Base-by-base conservation (phyloP, 1,284 basidiomycete genomes). In the Earliella scabrosa region DNA sequence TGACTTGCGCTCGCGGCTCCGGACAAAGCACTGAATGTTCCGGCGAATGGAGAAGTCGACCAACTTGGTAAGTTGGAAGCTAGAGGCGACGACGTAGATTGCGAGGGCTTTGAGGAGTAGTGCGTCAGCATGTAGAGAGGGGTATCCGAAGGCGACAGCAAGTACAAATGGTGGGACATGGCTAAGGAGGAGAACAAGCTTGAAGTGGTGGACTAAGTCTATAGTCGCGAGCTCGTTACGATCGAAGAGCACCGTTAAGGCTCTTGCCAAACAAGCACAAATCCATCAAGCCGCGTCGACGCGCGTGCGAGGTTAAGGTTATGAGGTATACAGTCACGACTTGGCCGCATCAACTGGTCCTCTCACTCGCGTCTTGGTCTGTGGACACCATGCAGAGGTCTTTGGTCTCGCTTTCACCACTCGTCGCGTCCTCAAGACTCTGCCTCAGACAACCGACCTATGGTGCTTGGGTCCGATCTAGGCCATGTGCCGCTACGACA, bases 11-110 rank as follows among this genome's bases (percentile, higher is more conserved):
- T 88, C n/a, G 88, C 86, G 16, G 90, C 90, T 10, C 90, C 90
- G 23, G 90, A 92, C 45, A 93, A 71, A 21, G 90, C 91, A 38
- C 90, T 92, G 58, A 93, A 75, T n/a, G 91, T 93, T 3, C 90
- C 91, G 18, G 91, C 90, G 67, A 93, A 93, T 1, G 91, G 90
- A 59, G 88, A 91, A 0, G 90, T 90, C 13, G 90, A 92, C 91
- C 91, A 93, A 60, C 85, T 88, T 16, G 90, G 91, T 56, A 93
- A 73, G 67, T 93, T 93, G 11, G 88, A 85, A 4, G 89, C 86
- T 51, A 92, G 75, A 3, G 90, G 86, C 5, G 87, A 88, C 27
- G 82, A 70, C 18, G 79, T 77, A 52, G 75, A 79, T 52, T 82
- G 78, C 5, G 76, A 76, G 13, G 90, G 86, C 69, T 87, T 92